Percentiles rank a stretch among this genome's conserved stretches.
These are phyloP conservation scores for Tubosaeta sp. DNA, from an alignment of 768 basidiomycete species.

Conservation along the genomic window DNA sequence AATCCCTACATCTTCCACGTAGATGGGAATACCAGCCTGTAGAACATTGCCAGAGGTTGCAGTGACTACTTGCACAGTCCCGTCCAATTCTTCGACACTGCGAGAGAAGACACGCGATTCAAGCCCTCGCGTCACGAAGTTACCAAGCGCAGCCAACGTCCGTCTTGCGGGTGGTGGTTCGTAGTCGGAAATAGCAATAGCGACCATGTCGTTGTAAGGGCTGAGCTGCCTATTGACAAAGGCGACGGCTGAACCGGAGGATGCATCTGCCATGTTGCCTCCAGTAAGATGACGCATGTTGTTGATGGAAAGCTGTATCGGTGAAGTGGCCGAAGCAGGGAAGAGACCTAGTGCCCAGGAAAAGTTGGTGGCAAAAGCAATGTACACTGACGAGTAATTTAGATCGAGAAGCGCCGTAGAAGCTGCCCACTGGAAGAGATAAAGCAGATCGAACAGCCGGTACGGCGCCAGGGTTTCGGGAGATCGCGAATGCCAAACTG, in stretches of 20 bases:
- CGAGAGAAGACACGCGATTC: conserved; percentile 6
- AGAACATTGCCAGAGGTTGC: conserved; percentile 59
- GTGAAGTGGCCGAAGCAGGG: conserved; percentile 44
- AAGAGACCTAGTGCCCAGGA: conserved; percentile 84
- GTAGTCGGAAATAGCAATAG: not conserved
- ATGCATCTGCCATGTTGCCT: conserved; percentile 60
- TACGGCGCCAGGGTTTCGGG: conserved; percentile 60
- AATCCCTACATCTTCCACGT: conserved; percentile 71
- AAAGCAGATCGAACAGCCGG: conserved; percentile 77
- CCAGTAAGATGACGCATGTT: conserved; percentile 81
- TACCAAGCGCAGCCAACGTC: conserved; percentile 10
- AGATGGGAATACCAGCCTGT: conserved; percentile 78
- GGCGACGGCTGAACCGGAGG: conserved; percentile 57
- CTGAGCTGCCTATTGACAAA: conserved; percentile 79
- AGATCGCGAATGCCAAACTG: conserved; percentile 53
- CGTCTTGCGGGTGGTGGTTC: conserved; percentile 3
- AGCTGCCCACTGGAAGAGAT: conserved; percentile 82
- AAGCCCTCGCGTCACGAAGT: conserved; percentile 6
- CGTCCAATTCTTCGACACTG: conserved; percentile 24
- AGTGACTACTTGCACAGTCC: conserved; percentile 63
- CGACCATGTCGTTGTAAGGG: conserved; percentile 56
- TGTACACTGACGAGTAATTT: conserved; percentile 84
- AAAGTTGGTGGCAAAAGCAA: conserved; percentile 80
- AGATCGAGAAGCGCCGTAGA: conserved; percentile 74
- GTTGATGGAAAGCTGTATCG: conserved; percentile 75